Evolutionary conservation across 257 asterid species (phyloP), one percentile per base, ranked within the genome.

Genomic region (Datura wrightii): DNA sequence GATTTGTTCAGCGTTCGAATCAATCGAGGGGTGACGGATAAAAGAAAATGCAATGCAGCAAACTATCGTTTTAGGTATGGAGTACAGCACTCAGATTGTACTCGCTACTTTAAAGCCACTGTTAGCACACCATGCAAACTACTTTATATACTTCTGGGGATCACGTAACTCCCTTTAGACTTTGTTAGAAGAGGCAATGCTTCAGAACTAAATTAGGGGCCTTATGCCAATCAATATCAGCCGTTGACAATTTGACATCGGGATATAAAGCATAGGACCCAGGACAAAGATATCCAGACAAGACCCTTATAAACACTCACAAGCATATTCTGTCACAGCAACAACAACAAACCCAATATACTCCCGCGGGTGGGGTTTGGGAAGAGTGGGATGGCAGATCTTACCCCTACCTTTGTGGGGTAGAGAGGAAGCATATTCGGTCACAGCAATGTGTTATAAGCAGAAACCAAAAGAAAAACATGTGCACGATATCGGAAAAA

Each of bases 1-100:
- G 48, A 78, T 52, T 34, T 31, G 48, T 52, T 78, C 82, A 78
- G 63, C n/a, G 16, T 78, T 52, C 31, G 46, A 36, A 52, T 78
- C 31, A 78, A 78, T 34, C 63, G 2, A 52, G 31, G 48, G 34
- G 13, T 78, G 46, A 48, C 56, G 18, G 82, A 39, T 24, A 78
- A 74, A 66, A 48, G 24, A 74, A 72, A 72, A 72, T 44, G 80
- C 80, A 72, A 44, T 44, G 80, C 80, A 44, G 39, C 31, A 78
- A 52, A 11, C 52, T 52, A 31, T 78, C 11, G 0, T 74, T 72
- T 48, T 50, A 50, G 63, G 31, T 50, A 48, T 50, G 82, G 82
- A 78, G 62, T 52, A 78, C 31, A 78, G 16, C 82, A 78, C 34
- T 74, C 46, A 78, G 44, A 78, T 78, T 31, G 63, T 31, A 52